Evolutionary conservation across 2,329 filamentous ascomycete genomes (phyloP), one percentile per base, ranked within the genome.

Genomic region (Apiospora arundinis): DNA sequence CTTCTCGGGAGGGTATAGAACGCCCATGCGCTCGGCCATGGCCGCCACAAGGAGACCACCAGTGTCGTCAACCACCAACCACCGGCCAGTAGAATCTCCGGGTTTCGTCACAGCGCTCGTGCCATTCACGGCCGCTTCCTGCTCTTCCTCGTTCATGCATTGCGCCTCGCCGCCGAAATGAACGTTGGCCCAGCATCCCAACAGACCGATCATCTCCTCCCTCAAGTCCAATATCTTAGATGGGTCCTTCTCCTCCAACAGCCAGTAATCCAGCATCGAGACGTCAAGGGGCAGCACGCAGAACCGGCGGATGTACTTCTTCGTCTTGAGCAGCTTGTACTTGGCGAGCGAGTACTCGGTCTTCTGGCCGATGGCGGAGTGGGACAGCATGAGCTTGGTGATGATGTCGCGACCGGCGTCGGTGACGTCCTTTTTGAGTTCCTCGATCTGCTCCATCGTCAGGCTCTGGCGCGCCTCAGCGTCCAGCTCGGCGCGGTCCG

Each of bases 301-400:
- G 78, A 99, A 98, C 16, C 95, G 88, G 77, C 93, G 92, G 74
- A 98, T 88, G 80, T 97, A 98, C 82, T 99, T 99, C 80, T 92
- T 95, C 74, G 93, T 92, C 84, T 99, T 99, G 65, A 97, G 87
- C 23, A 98, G 85, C 78, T 96, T 97, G 83, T 99, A 99, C 82
- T 99, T 99, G 60, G 95, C 95, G 71, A 98, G 85, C 2, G 95
- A 97, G 78, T 97, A 99, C 0, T 91, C 88, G 0, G 96, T 98
- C 86, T 99, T 99, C 83, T 98, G 93, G 75, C 97, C 95, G 60
- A 99, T 88, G 1, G 92, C 93, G 23, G 93, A 92, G 81, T 99
- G 96, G 60, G 95, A 96, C 42, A 95, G 88, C 82, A 99, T 89
- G 37, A 99, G 90, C 82, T 95, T 97, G n/a, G 93, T 92, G 74